Conservation (phyloP, 495 filamentous ascomycete species). For the Penicillium malachiteum region DNA sequence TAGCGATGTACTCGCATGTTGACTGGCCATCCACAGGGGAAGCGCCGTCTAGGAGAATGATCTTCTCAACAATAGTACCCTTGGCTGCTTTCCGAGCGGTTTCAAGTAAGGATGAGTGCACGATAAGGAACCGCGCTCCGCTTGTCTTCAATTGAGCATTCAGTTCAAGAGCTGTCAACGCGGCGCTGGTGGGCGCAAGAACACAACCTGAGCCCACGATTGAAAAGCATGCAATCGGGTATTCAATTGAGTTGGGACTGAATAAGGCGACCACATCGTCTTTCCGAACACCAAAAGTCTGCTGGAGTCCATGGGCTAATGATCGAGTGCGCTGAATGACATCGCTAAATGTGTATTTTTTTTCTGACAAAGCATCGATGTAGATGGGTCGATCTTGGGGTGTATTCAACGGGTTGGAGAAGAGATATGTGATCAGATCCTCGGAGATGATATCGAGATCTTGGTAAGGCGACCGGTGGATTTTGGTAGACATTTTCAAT, state of each 20-base stretch:
- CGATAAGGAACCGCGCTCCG: conserved; percentile 67
- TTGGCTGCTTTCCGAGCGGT: conserved; percentile 61
- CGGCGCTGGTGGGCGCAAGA: conserved; percentile 74
- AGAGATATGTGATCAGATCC: conserved; percentile 70
- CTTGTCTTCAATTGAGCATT: conserved; percentile 82
- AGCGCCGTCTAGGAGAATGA: conserved; percentile 17
- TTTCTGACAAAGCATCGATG: conserved; percentile 62
- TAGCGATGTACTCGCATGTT: conserved; percentile 22
- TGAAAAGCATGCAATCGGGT: conserved; percentile 64
- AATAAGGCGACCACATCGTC: conserved; percentile 67
- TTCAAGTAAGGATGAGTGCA: conserved; percentile 59
- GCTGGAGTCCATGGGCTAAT: conserved; percentile 72
- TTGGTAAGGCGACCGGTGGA: conserved; percentile 27
- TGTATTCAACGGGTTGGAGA: conserved; percentile 43
- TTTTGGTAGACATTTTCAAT: conserved; percentile 27
- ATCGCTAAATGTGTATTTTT: conserved; percentile 67
- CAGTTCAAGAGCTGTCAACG: conserved; percentile 75
- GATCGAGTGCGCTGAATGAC: conserved; percentile 58
- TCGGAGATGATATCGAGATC: conserved; percentile 26
- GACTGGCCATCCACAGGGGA: conserved; percentile 12
- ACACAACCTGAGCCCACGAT: conserved; percentile 74
- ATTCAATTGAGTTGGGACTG: conserved; percentile 69
- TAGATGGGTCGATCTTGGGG: conserved; percentile 14
- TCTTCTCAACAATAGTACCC: conserved; percentile 19
- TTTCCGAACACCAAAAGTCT: conserved; percentile 65